Percentiles rank a stretch among this genome's conserved stretches.
These are phyloP conservation scores for Hirsutella thompsonii DNA, from an alignment of 2,329 filamentous ascomycete genomes.

Conservation along the genomic window DNA sequence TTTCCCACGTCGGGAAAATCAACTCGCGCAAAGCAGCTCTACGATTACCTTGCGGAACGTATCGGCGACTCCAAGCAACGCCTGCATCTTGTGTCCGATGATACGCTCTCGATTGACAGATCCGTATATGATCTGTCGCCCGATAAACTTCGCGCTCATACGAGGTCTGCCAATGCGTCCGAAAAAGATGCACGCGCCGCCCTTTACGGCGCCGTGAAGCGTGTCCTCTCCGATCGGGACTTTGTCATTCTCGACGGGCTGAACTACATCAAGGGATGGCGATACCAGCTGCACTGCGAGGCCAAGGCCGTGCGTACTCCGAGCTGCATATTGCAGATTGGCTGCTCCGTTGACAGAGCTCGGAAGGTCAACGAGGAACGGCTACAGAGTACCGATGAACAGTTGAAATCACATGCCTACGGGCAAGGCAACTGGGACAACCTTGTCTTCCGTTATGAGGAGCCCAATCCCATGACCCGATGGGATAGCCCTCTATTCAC, in stretches of 20 bases:
- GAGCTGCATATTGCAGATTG: constrained; percentile 59
- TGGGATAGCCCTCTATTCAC: constrained; percentile 81
- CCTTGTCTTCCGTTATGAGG: constrained; percentile 70
- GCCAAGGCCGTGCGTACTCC: constrained; percentile 67
- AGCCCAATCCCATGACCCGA: constrained; percentile 71
- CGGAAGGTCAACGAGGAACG: constrained; percentile 47
- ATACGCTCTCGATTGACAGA: constrained; percentile 55
- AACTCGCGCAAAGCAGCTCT: constrained; percentile 51
- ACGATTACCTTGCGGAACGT: constrained; percentile 47
- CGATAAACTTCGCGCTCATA: constrained; percentile 37
- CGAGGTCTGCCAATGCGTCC: constrained; percentile 56
- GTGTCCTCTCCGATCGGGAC: constrained; percentile 56
- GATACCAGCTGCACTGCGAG: constrained; percentile 78
- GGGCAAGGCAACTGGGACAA: constrained; percentile 58
- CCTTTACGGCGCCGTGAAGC: constrained; percentile 67
- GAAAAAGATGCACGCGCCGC: constrained; percentile 75
- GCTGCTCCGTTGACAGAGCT: constrained; percentile 39
- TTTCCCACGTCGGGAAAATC: constrained; percentile 58
- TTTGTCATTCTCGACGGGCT: constrained; percentile 69
- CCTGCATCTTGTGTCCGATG: constrained; percentile 63
- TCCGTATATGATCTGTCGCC: constrained; percentile 56
- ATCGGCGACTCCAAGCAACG: constrained; percentile 43
- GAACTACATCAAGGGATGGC: constrained; percentile 85
- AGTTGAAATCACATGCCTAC: constrained; percentile 30
- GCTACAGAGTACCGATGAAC: constrained; percentile 23